phyloP scores from a whole-genome alignment of 2,329 filamentous ascomycete species.

The Xylaria sp. region DNA sequence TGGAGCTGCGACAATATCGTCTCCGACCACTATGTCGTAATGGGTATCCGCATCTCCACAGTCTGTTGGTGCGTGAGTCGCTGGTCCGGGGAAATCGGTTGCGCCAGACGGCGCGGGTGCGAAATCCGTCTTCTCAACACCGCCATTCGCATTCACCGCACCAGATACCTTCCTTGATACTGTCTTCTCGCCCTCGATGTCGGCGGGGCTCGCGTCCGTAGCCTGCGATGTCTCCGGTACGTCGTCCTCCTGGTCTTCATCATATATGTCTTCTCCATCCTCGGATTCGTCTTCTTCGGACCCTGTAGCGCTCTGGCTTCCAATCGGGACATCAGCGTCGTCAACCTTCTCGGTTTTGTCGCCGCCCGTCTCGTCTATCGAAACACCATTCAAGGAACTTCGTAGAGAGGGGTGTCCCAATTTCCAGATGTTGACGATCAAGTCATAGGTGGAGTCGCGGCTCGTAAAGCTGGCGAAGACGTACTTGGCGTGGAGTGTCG shows the following conservation, averaged over 20 bases:
- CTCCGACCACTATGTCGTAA: constrained; percentile 82
- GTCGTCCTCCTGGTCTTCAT: constrained; percentile 78
- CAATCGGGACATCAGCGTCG: constrained; percentile 46
- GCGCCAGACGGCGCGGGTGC: constrained; percentile 45
- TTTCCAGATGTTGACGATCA: constrained; percentile 98
- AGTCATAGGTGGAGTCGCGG: constrained; percentile 92
- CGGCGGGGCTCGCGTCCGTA: constrained; percentile 48
- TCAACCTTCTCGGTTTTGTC: constrained; percentile 90
- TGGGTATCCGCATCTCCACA: constrained; percentile 79
- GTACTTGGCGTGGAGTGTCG: constrained; percentile 92
- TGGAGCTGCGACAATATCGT: constrained; percentile 84
- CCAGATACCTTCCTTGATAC: constrained; percentile 75
- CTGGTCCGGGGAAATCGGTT: constrained; percentile 81
- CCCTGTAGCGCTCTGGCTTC: constrained; percentile 57
- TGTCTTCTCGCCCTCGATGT: constrained; percentile 62
- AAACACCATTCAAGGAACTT: constrained; percentile 87
- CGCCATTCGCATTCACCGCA: constrained; percentile 48
- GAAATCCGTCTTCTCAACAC: constrained; percentile 55
- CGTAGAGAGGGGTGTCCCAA: constrained; percentile 90
- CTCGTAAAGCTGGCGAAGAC: constrained; percentile 95
- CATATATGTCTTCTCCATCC: constrained; percentile 74
- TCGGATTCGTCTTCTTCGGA: constrained; percentile 66
- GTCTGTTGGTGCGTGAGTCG: constrained; percentile 79
- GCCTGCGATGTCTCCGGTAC: constrained; percentile 39
- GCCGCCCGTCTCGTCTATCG: constrained; percentile 77